Evolutionary conservation across 495 filamentous ascomycete species (phyloP).

Genomic region (Wilcoxina mikolae): DNA sequence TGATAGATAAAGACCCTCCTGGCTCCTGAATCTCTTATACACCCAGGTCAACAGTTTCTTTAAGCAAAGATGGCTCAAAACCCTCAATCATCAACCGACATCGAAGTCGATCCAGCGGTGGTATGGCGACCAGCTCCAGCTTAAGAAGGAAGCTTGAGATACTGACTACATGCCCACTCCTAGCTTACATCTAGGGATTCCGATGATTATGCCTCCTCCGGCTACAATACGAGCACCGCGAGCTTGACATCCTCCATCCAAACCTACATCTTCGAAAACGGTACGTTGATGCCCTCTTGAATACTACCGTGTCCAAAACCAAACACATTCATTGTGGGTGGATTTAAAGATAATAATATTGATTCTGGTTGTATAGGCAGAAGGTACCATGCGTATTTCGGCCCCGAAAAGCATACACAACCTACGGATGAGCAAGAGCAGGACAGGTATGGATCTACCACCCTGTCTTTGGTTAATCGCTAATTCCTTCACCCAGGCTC

Average conservation of each 20-base stretch:
- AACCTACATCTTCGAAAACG: background rate
- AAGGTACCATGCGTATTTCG: background rate
- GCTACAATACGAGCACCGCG: background rate
- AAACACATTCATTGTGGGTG: background rate
- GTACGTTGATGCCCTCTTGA: no score
- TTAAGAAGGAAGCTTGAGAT: background rate
- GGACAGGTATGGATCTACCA: background rate
- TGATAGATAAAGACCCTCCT: no score
- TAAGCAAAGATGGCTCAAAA: no score
- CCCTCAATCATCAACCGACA: no score
- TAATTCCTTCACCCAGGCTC: slow-evolving; percentile 3
- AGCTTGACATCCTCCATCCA: background rate
- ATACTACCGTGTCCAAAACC: background rate
- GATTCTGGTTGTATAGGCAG: background rate
- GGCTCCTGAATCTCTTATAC: no score
- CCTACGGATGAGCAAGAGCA: background rate
- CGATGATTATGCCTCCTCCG: background rate
- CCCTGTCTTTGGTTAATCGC: background rate
- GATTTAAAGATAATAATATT: background rate
- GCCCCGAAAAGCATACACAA: background rate
- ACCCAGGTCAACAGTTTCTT: no score
- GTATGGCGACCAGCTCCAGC: background rate
- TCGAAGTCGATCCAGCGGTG: background rate
- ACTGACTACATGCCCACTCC: background rate
- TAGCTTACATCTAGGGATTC: background rate